Evolutionary conservation across 371 early-diverging fungal species (phyloP).

Genomic region (Actinomortierella ambigua): DNA sequence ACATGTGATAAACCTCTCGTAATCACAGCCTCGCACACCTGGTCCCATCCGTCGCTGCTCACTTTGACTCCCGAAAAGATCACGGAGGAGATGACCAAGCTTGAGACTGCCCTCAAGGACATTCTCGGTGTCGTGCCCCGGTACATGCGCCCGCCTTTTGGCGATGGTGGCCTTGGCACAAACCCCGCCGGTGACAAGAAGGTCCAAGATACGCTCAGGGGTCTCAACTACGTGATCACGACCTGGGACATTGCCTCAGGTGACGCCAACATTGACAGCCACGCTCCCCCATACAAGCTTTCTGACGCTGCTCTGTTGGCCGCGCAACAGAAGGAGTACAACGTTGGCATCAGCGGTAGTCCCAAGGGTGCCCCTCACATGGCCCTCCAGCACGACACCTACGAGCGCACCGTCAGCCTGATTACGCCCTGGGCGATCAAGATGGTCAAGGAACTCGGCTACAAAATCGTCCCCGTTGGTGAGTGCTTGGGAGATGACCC

Average conservation of each 20-base stretch:
- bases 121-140: conserved; percentile 44
- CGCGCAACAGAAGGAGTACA: conserved; percentile 15
- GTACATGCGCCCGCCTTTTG: conserved; percentile 59
- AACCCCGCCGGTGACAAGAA: conserved; percentile 21
- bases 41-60: conserved; percentile 45
- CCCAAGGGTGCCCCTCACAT: conserved; percentile 31
- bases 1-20: too few species aligned
- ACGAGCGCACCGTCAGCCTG: conserved; percentile 21
- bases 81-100: conserved; percentile 35
- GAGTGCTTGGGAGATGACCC: conserved; percentile 35
- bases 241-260: conserved; percentile 38
- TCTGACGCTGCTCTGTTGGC: conserved; percentile 15
- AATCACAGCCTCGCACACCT: conserved; percentile 44
- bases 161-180: conserved; percentile 38
- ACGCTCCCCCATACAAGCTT: conserved; percentile 18
- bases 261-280: conserved; percentile 37
- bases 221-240: conserved; percentile 28
- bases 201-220: conserved; percentile 28
- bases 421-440: conserved; percentile 31
- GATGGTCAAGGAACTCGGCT: conserved; percentile 19
- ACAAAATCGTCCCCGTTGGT: conserved; percentile 42
- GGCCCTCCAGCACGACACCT: conserved; percentile 36
- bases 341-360: conserved; percentile 9
- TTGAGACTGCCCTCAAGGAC: conserved; percentile 40
- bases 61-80: conserved; percentile 23